These are phyloP conservation scores for Penicillium sp. DNA, from an alignment of 2,329 filamentous ascomycete genomes.

Conservation along the genomic window DNA sequence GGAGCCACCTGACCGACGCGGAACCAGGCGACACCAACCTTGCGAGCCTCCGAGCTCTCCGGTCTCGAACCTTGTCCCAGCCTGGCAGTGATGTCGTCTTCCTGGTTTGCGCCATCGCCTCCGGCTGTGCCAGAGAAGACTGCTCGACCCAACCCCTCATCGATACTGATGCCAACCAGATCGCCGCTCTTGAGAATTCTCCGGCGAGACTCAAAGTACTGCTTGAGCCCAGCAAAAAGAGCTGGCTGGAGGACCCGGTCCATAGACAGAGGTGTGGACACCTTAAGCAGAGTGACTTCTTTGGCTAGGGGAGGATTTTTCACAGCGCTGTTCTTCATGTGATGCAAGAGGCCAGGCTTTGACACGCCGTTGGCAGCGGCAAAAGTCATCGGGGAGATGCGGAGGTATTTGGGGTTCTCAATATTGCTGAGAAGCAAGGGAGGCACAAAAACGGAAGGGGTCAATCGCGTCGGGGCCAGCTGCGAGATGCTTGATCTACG, in stretches of 20 bases:
- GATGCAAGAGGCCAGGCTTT: conserved; percentile 60
- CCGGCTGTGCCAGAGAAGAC: conserved; percentile 69
- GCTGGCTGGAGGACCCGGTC: conserved; percentile 83
- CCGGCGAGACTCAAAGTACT: conserved; percentile 80
- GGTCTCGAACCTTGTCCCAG: conserved; percentile 37
- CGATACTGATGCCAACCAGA: conserved; percentile 83
- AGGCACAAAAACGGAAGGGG: conserved; percentile 74
- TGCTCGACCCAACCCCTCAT: conserved; percentile 78
- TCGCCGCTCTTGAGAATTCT: conserved; percentile 85
- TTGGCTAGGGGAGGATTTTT: conserved; percentile 63
- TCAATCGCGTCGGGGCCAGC: conserved; percentile 45
- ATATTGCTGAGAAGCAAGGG: conserved; percentile 87
- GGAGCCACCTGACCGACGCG: conserved; percentile 73
- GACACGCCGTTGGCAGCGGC: conserved; percentile 45
- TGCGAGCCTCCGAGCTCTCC: conserved; percentile 44
- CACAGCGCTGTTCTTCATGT: conserved; percentile 45
- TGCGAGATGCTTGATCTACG: conserved; percentile 59
- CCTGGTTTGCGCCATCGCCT: conserved; percentile 61
- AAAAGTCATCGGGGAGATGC: conserved; percentile 64
- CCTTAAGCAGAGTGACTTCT: conserved; percentile 84
- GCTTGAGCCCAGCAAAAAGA: conserved; percentile 82
- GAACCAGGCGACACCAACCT: conserved; percentile 81
- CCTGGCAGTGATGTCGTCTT: conserved; percentile 66
- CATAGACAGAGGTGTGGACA: conserved; percentile 84
- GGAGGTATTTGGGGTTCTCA: conserved; percentile 74